A percentile compares a stretch with the other conserved stretches of the same genome.
Evolutionary conservation across 257 asterid genomes (phyloP).

Genomic region (Solanum pimpinellifolium): DNA sequence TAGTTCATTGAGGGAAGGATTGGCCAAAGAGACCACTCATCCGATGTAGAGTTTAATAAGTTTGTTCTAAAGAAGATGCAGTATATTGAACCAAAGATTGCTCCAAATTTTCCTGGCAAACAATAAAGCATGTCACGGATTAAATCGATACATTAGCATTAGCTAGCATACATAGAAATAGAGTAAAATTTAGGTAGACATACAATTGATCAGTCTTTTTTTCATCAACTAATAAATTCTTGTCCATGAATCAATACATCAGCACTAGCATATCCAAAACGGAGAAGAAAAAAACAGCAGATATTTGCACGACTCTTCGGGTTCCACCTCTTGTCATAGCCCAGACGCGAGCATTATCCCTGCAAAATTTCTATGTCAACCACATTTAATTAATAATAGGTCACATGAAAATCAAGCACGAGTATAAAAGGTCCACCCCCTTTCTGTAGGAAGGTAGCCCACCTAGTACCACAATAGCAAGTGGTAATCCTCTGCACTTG

Average conservation of each 20-base stretch:
- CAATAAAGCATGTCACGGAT: background rate
- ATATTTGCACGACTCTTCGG: slow-evolving; percentile 60
- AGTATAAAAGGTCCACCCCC: background rate
- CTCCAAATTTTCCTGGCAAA: slow-evolving; percentile 54
- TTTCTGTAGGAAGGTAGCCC: background rate
- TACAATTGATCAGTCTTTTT: background rate
- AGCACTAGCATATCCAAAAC: slow-evolving; percentile 26
- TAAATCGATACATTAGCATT: background rate
- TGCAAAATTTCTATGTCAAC: background rate
- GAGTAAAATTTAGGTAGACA: background rate
- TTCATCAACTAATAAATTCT: slow-evolving; percentile 1
- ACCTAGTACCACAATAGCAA: background rate
- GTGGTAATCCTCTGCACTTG: background rate
- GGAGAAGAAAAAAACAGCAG: slow-evolving; percentile 46
- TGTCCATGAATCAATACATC: slow-evolving; percentile 13
- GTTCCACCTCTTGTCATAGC: slow-evolving; percentile 65
- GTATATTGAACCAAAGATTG: slow-evolving; percentile 48
- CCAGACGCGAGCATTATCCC: slow-evolving; percentile 73
- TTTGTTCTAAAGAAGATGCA: slow-evolving; percentile 33
- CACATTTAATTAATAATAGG: background rate
- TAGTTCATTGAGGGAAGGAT: background rate
- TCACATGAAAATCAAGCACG: background rate
- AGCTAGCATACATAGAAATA: background rate
- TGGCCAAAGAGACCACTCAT: too few relatives aligned
- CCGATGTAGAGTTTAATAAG: background rate